A percentile compares a stretch with the other conserved stretches of the same genome.
These are phyloP conservation scores for Cyberlindnera amylophila DNA, from an alignment of 805 yeast genomes.

Conservation along the genomic window DNA sequence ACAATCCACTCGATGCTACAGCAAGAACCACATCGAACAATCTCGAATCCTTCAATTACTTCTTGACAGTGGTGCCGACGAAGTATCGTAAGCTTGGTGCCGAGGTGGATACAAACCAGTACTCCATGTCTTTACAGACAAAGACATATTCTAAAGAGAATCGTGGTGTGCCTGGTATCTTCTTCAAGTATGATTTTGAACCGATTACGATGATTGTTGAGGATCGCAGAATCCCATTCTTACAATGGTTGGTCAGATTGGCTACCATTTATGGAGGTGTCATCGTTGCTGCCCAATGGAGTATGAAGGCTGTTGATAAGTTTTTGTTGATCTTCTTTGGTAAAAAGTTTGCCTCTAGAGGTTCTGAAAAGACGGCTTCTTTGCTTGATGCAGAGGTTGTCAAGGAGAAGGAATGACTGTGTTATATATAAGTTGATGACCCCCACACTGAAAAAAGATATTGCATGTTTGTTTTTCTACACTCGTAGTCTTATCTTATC, in stretches of 20 bases:
- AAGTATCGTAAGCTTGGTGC: conserved; percentile 66
- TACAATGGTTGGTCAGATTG: conserved; percentile 71
- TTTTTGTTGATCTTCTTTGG: conserved; percentile 53
- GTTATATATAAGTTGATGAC: no score
- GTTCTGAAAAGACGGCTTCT: conserved; percentile 19
- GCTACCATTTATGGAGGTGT: conserved; percentile 84
- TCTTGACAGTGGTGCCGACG: conserved; percentile 81
- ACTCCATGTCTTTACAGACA: conserved; percentile 60
- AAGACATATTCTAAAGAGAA: conserved; percentile 21
- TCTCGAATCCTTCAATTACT: conserved; percentile 57
- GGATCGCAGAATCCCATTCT: conserved; percentile 72
- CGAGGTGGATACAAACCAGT: conserved; percentile 77
- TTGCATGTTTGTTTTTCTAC: no score
- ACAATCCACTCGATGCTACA: conserved; percentile 84
- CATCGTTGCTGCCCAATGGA: conserved; percentile 64
- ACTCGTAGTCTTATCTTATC: no score
- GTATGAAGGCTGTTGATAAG: conserved; percentile 54
- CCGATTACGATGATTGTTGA: conserved; percentile 68
- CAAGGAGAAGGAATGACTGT: no score
- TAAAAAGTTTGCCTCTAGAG: conserved; percentile 39
- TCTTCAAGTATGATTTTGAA: conserved; percentile 82
- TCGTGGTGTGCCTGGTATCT: conserved; percentile 65
- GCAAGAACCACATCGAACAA: conserved; percentile 51
- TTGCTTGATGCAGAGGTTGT: conserved; percentile 21
- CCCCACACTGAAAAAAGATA: no score